Evolutionary conservation across 768 basidiomycete genomes (phyloP), one percentile per base, ranked within the genome.

Genomic region (Trametes coccinea): DNA sequence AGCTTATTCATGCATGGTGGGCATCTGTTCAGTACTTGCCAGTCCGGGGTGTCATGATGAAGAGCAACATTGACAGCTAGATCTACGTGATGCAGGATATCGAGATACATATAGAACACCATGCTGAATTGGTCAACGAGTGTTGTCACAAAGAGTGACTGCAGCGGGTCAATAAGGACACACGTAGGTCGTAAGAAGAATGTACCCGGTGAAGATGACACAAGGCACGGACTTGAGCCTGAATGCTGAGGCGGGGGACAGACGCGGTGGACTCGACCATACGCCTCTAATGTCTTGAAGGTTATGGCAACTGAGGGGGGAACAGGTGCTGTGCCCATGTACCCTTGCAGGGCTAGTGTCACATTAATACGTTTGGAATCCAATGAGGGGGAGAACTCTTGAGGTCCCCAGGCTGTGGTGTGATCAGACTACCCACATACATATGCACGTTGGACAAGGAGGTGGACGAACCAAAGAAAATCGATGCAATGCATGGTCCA

Each of bases 81-180:
- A 5, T 71, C 62, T 2, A 71, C 64, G 5, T 39, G 41, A 6
- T 41, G 48, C 3, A 57, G 66, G 14, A 76, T 56, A 16, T 69
- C 66, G 7, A 73, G 63, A 22, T 72, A 75, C 2, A 67, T 43
- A 59, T 76, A 70, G 37, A 64, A 72, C 0, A 66, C 59, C 13
- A 68, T 63, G 2, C 69, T 62, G 37, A 76, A 71, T 53, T 74
- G 72, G 10, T 58, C 52, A 2, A 48, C 49, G 5, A 65, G 39
- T 13, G 16, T 2, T 9, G 49, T n/a, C n/a, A n/a, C n/a, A 29
- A 3, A 11, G n/a, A 37, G 29, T 53, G 4, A 51, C 34, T 37
- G 60, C 4, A 53, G 16, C 60, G 59, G 41, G 5, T 7, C 2
- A 16, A 33, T 2, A 30, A 44, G 31, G 45, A 16, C 8, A 11